Evolutionary conservation across 2,329 filamentous ascomycete genomes (phyloP).

Genomic region (Ophiosphaerella herpotricha): DNA sequence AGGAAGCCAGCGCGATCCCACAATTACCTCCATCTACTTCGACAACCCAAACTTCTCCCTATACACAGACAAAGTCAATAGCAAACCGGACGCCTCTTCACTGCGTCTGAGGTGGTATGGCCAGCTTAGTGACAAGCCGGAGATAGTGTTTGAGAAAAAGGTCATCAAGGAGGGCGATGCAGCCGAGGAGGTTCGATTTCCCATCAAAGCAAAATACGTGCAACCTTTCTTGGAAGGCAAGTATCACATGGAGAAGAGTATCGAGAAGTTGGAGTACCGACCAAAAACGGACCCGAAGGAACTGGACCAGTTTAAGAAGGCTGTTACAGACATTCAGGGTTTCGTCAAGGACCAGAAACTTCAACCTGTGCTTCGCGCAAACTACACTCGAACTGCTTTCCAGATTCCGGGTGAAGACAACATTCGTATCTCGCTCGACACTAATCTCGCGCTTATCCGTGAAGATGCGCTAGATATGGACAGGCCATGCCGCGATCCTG

Average conservation of each 20-base stretch:
- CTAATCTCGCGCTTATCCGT: slow-evolving; percentile 83
- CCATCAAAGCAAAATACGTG: slow-evolving; percentile 93
- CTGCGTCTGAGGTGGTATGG: slow-evolving; percentile 91
- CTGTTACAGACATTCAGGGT: slow-evolving; percentile 75
- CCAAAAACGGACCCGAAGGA: slow-evolving; percentile 69
- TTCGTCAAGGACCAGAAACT: slow-evolving; percentile 79
- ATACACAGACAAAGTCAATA: slow-evolving; percentile 83
- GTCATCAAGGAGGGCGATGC: slow-evolving; percentile 74
- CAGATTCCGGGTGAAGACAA: slow-evolving; percentile 92
- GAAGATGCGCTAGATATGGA: slow-evolving; percentile 75
- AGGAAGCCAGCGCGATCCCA: slow-evolving; percentile 76
- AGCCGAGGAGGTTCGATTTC: slow-evolving; percentile 78
- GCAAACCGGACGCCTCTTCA: slow-evolving; percentile 75
- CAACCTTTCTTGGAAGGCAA: slow-evolving; percentile 83
- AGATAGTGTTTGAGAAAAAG: slow-evolving; percentile 90
- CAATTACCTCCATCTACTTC: slow-evolving; percentile 94
- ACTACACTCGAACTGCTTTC: slow-evolving; percentile 93
- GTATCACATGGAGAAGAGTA: slow-evolving; percentile 89
- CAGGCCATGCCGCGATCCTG: slow-evolving; percentile 85
- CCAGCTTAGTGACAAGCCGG: slow-evolving; percentile 75
- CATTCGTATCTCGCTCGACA: slow-evolving; percentile 91
- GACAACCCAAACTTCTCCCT: slow-evolving; percentile 85
- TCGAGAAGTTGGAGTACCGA: slow-evolving; percentile 81
- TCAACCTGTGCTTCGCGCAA: slow-evolving; percentile 84
- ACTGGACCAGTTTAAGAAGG: slow-evolving; percentile 70